Evolutionary conservation across 169 alveolate species (phyloP), one percentile per base, ranked within the genome.

Genomic region (Perkinsus chesapeaki): DNA sequence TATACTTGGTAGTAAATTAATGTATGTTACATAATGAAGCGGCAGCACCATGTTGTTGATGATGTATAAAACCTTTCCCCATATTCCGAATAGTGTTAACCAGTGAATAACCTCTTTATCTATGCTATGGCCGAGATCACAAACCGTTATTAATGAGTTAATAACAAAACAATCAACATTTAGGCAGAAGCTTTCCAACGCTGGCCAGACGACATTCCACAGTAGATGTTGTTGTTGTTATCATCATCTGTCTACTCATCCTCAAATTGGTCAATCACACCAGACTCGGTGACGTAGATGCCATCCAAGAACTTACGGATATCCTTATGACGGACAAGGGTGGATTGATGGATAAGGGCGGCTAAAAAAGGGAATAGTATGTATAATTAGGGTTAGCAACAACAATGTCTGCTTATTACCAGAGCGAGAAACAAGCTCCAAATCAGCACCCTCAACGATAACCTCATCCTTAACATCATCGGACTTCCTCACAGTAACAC

Each of bases 241-340:
- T 36, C 93, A 37, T 47, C 48, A 7, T 19, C 31, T 91, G 73
- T 20, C 95, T 95, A 96, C 91, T 96, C 98, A 36, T 96, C 98
- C 95, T 96, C 95, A 94, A 96, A 60, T 16, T 60, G 82, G 82
- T 60, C 99, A 37, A 98, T 98, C 43, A 97, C 95, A 39, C 98
- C 98, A 39, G 96, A 98, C 95, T 99, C 99, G 92, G 99, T 98
- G 91, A 99, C 99, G 97, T 99, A 99, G 95, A 99, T 98, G 93
- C 99, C 99, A 96, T 99, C 99, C 95, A 99, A 98, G 98, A 99
- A 99, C 97, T 98, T 98, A 95, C 99, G 98, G 92, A 98, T 98
- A 98, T 99, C 99, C 98, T 99, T 99, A 95, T 98, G 97, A 94
- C 99, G 98, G 92, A 99, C 99, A 39, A 97, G 97, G 94, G 99